Conservation (phyloP, 306 rosid species). For the Malus sieversii region DNA sequence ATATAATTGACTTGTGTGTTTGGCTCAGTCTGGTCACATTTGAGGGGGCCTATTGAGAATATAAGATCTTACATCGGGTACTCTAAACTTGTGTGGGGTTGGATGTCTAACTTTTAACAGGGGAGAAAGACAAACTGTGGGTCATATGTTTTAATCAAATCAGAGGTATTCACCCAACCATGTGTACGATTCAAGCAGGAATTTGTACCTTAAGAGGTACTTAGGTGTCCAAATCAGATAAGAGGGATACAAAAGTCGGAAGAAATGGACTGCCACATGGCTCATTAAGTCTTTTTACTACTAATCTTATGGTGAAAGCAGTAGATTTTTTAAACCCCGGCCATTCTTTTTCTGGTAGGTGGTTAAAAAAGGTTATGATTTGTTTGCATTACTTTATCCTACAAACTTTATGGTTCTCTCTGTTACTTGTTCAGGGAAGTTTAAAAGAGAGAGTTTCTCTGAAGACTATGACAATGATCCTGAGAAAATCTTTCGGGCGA, state of each 20-base stretch:
- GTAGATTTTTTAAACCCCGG: not conserved
- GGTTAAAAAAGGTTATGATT: not conserved
- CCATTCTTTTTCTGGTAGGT: not conserved
- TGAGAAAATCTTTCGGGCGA: slow-evolving; percentile 48
- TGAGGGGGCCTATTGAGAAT: too few relatives aligned
- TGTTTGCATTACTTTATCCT: not conserved
- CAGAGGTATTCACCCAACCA: too few relatives aligned
- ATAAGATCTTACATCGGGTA: too few relatives aligned
- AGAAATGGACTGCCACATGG: not conserved
- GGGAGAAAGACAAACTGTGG: too few relatives aligned
- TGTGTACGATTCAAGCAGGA: too few relatives aligned
- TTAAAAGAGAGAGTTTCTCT: slow-evolving; percentile 19
- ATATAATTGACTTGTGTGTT: too few relatives aligned
- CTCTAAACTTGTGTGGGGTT: too few relatives aligned
- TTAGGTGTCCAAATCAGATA: too few relatives aligned
- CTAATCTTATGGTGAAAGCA: not conserved
- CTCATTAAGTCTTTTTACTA: not conserved
- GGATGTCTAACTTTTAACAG: too few relatives aligned
- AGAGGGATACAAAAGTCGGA: too few relatives aligned
- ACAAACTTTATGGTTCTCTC: not conserved
- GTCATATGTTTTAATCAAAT: too few relatives aligned
- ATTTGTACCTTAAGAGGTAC: not conserved
- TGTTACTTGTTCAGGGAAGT: slow-evolving; percentile 27
- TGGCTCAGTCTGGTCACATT: too few relatives aligned
- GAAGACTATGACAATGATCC: slow-evolving; percentile 39